Evolutionary conservation across 176 grass and related monocot species (phyloP).

Genomic region (Chloris gayana): DNA sequence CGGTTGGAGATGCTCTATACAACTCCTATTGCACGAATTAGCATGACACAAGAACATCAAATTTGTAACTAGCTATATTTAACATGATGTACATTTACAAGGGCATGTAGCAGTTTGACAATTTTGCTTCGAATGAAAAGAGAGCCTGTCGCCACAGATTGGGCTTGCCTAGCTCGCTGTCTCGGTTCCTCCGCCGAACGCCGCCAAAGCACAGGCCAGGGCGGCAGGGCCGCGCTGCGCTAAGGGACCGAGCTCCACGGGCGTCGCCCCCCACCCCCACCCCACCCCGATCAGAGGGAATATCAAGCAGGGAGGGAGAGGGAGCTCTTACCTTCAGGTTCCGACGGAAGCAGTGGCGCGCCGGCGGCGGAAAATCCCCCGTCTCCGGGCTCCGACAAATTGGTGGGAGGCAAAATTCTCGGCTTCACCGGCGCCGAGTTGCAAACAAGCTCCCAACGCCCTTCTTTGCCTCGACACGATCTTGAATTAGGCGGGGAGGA

Average conservation of each 20-base stretch:
- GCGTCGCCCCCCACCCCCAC: neutral
- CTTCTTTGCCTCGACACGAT: neutral
- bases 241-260: neutral
- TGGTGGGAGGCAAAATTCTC: neutral
- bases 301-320: no score
- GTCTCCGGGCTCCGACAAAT: neutral
- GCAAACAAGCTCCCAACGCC: neutral
- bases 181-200: neutral
- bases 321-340: neutral
- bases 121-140: no score
- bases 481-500: conserved; percentile 11
- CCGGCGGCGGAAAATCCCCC: neutral
- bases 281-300: neutral
- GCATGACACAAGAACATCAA: neutral
- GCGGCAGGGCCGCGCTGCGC: neutral
- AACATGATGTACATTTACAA: no score
- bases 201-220: no score
- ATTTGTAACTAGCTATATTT: no score
- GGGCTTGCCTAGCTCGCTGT: neutral
- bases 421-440: neutral
- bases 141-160: no score
- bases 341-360: neutral
- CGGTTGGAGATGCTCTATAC: neutral
- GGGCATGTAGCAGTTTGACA: no score
- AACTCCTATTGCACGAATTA: neutral